Evolutionary conservation across 73 alveolate species (phyloP), one percentile per base, ranked within the genome.

Genomic region (Paramecium octaurelia): DNA sequence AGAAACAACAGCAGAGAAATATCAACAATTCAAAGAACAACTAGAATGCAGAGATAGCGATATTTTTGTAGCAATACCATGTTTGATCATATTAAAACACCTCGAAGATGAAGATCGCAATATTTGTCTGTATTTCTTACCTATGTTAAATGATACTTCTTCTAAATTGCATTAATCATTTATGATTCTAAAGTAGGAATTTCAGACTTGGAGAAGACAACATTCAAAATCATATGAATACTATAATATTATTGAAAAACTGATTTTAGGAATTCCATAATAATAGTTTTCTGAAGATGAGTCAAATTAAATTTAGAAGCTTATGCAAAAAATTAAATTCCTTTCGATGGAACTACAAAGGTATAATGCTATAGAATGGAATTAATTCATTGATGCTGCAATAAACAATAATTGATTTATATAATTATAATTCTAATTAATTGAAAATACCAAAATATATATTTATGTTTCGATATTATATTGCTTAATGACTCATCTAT

Each of bases 351-450:
- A 91, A 71, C 88, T 95, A 1, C 89, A 94, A 87, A 92, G 98
- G 46, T 75, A 94, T 73, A 93, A 92, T 54, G 96, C 98, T 5
- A 92, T 92, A 20, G 98, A 95, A 86, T 95, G 98, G 98, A 95
- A 95, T 60, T 93, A 93, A 23, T 95, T 95, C 86, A 58, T 95
- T 84, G 96, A 95, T 64, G 97, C 94, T 50, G 94, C 95, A 59
- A 86, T 91, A 12, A 71, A 84, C 58, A 86, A 59, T 86, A 54
- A 58, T 86, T 86, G 83, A 86, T 64, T 34, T 64, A 64, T 64
- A 64, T 64, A 64, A 54, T 54, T 54, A 54, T 54, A 54, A 50
- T 50, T n/a, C 68, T 50, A 50, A 54, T 54, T 54, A 54, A 54
- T 54, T 54, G 69, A 54, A 16, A 54, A 54, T 6, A 18, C 69